Base-by-base conservation (phyloP, 345 rosid species). In the Cardiospermum halicacabum region DNA sequence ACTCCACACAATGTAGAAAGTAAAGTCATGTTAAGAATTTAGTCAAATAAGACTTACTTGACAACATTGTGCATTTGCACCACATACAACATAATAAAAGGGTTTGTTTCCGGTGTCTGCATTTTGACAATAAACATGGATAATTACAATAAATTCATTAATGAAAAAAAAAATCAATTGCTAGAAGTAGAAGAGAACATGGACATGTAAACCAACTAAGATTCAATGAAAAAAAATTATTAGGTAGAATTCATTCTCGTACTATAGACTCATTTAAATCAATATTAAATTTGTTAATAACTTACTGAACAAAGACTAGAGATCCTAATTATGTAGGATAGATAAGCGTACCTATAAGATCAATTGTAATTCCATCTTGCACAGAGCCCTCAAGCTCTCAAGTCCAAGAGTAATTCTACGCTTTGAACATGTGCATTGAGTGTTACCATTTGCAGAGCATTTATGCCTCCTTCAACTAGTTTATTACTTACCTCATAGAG, bases 71-170 rank as follows among this genome's bases (percentile, higher is more conserved):
- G 74, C 75, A 77, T 83, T 94, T 74, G 97, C 99, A 43, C 97
- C 99, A 80, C 99, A 94, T 26, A 97, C 95, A 75, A 95, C 99
- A 70, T 94, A 94, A 72, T 94, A 97, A 19, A 94, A 91, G 51
- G 96, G 71, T 19, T 92, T 81, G 83, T 97, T 94, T 71, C 96
- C 97, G 25, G 99, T 86, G 64, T 97, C 97, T 93, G 82, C 58
- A 83, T 43, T 40, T 32, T 7, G n/a, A 53, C 25, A 31, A 11
- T 24, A 45, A 62, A 15, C 34, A 30, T 2, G 4, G 25, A 42
- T 4, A 15, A 48, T 18, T 49, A 56, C 3, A 21, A 32, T 30
- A 51, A 31, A 64, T 37, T 13, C 12, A 15, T 34, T 15, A 31
- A 19, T 62, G 25, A 59, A 31, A 36, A 18, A 12, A 25, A 28